Percentiles rank a stretch among this genome's conserved stretches.
phyloP scores from a whole-genome alignment of 2,329 filamentous ascomycete species.

The Ceratocystis diversiconidia region DNA sequence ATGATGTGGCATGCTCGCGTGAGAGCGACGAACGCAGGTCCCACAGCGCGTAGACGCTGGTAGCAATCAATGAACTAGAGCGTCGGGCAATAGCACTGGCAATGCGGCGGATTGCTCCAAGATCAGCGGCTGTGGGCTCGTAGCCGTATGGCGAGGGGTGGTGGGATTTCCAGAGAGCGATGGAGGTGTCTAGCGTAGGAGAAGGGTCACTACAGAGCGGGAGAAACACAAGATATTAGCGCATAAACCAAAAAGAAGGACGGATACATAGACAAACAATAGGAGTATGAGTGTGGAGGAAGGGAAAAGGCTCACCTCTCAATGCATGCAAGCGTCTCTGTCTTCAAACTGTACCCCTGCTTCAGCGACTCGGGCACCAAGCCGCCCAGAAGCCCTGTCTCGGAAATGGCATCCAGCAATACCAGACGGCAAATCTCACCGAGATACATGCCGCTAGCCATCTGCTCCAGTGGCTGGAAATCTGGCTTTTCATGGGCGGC shows the following conservation, averaged over 20 bases:
- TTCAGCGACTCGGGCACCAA: slow-evolving; percentile 39
- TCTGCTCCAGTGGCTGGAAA: slow-evolving; percentile 48
- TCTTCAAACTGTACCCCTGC: slow-evolving; percentile 43
- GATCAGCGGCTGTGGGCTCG: slow-evolving; percentile 32
- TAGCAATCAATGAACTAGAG: slow-evolving; percentile 44
- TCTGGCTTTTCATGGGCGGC: slow-evolving; percentile 39
- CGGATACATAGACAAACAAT: not conserved
- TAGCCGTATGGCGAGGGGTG: slow-evolving; percentile 23
- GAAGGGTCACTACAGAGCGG: slow-evolving; percentile 8
- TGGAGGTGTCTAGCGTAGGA: not conserved
- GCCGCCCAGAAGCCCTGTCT: slow-evolving; percentile 41
- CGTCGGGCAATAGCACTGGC: slow-evolving; percentile 42
- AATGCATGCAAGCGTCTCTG: slow-evolving; percentile 44
- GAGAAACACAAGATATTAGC: slow-evolving; percentile 20
- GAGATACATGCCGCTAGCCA: slow-evolving; percentile 52
- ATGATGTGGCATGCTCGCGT: slow-evolving; percentile 29
- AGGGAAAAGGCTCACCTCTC: slow-evolving; percentile 34
- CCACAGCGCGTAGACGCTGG: slow-evolving; percentile 46
- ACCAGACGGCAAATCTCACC: slow-evolving; percentile 49
- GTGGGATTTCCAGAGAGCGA: slow-evolving; percentile 23
- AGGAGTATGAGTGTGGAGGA: not conserved
- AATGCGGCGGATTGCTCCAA: slow-evolving; percentile 38
- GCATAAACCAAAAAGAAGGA: too few relatives aligned
- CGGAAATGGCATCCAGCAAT: slow-evolving; percentile 43
- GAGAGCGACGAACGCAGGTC: slow-evolving; percentile 35